Evolutionary conservation across 169 alveolate species (phyloP).

Genomic region (Condylostoma magnum): DNA sequence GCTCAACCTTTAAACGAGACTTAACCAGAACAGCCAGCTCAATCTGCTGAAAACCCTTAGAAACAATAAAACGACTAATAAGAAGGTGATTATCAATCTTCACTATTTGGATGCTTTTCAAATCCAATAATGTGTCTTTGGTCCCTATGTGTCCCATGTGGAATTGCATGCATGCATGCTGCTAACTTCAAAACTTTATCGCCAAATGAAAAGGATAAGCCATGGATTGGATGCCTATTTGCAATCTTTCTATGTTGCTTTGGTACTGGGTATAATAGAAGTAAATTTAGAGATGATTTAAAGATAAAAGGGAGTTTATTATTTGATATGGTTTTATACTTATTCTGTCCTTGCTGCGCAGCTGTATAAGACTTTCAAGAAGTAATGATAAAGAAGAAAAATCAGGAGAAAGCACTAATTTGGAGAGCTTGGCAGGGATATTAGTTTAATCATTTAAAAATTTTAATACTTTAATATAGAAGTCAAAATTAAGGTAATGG

Average conservation of each 20-base stretch:
- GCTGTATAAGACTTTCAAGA: conserved; percentile 14
- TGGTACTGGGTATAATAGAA: conserved; percentile 19
- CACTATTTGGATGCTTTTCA: conserved; percentile 14
- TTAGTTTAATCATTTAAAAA: too few species aligned
- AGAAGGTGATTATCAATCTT: background rate
- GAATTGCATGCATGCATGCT: conserved; percentile 21
- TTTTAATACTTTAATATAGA: too few species aligned
- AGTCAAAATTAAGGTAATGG: too few species aligned
- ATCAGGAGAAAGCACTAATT: background rate
- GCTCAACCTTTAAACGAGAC: too few species aligned
- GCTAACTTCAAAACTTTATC: background rate
- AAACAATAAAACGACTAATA: too few species aligned
- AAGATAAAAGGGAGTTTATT: conserved; percentile 5
- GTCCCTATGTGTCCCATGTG: conserved; percentile 18
- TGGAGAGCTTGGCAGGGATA: conserved; percentile 25
- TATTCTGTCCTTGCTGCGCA: conserved; percentile 23
- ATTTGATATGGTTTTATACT: background rate
- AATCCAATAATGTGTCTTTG: conserved; percentile 8
- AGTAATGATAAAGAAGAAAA: conserved; percentile 8
- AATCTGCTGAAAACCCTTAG: too few species aligned
- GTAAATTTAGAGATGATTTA: background rate
- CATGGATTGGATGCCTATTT: background rate
- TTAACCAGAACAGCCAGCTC: too few species aligned
- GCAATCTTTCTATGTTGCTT: conserved; percentile 22
- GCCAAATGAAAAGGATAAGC: background rate